Evolutionary conservation across 768 basidiomycete genomes (phyloP), one percentile per base, ranked within the genome.

Genomic region (Tricholoma sp.): DNA sequence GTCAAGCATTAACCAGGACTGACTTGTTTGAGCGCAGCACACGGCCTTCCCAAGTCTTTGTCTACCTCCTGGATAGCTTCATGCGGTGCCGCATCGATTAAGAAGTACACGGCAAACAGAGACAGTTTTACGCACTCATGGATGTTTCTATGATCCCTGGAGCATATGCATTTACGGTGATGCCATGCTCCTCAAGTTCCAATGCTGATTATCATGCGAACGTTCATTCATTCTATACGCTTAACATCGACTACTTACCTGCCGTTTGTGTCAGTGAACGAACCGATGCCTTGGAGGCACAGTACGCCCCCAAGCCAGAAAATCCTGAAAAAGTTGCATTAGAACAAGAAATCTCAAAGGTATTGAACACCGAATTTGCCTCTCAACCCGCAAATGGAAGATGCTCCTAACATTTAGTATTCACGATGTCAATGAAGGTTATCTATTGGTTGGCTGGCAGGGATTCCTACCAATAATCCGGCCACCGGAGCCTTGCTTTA

Each of bases 401-500:
- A 63, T 1, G 74, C 72, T 7, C 47, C 47, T 49, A 16, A 16
- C 27, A 29, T 18, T 29, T 2, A n/a, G n/a, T n/a, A n/a, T n/a
- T n/a, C n/a, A 6, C 24, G 12, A 9, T 12, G 14, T 49, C n/a
- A 8, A 31, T n/a, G 22, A 27, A 47, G 46, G n/a, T n/a, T n/a
- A n/a, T 47, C 6, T 16, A 47, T 9, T 9, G 6, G 6, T 16
- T 31, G 8, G 3, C 2, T 7, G 18, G 16, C 10, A n/a, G 14
- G 16, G 3, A 49, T 8, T 29, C 47, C 14, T 49, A 43, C 85
- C 79, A 24, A 86, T 76, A 57, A 88, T 82, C 16, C 79, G 73
- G 1, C 85, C 82, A 14, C 82, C 78, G 5, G 68, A 70, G 0
- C 78, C 76, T 69, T 82, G 81, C 8, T 63, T 56, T 8, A 84